Evolutionary conservation across 2,329 filamentous ascomycete genomes (phyloP).

Genomic region (Ascocoryne sarcoides): DNA sequence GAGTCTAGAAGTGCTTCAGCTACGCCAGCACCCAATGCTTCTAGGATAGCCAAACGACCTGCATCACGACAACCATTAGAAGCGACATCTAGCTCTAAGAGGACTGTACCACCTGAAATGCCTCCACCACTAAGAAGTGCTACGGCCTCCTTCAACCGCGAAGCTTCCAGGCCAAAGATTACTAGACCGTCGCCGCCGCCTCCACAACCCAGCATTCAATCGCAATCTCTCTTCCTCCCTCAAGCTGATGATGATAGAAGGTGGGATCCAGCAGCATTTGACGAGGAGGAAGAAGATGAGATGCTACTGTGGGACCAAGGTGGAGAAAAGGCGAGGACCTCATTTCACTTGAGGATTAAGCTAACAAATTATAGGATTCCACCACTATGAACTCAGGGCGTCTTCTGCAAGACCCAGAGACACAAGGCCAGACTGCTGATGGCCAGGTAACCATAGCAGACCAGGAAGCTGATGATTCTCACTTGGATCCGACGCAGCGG

Average conservation of each 20-base stretch:
- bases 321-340: constrained; percentile 46
- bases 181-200: constrained; percentile 44
- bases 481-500: constrained; percentile 23
- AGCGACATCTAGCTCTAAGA: constrained; percentile 21
- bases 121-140: constrained; percentile 19
- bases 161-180: constrained; percentile 23
- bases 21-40: constrained; percentile 19
- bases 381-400: constrained; percentile 21
- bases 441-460: too few relatives aligned
- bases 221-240: constrained; percentile 63
- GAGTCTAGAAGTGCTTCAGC: constrained; percentile 36
- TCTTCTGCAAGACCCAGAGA: constrained; percentile 11
- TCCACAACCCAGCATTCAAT: constrained; percentile 48
- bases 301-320: constrained; percentile 68
- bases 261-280: constrained; percentile 65
- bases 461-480: not conserved
- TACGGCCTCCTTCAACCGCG: constrained; percentile 14
- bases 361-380: constrained; percentile 7
- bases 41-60: constrained; percentile 22
- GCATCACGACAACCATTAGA: constrained; percentile 23
- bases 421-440: constrained; percentile 8
- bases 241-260: constrained; percentile 55
- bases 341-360: not conserved
- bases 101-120: constrained; percentile 18
- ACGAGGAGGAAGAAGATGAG: constrained; percentile 56